Evolutionary conservation across 306 rosid species (phyloP).

Genomic region (Cicer arietinum): DNA sequence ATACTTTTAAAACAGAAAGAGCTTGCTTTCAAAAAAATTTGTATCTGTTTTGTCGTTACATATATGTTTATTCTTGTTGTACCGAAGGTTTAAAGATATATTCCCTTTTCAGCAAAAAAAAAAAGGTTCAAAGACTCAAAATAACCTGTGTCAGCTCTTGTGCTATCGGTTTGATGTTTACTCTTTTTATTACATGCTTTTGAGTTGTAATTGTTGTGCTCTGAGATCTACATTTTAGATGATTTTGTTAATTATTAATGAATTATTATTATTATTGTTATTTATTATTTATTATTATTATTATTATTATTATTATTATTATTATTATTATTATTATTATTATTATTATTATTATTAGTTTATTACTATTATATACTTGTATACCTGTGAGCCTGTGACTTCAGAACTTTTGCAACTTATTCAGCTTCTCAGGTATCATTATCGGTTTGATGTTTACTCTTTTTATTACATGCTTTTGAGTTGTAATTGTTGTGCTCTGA

Average conservation of each 20-base stretch:
- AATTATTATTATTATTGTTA: background rate
- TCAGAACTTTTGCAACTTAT: slow-evolving; percentile 11
- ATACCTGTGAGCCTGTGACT: background rate
- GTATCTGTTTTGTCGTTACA: background rate
- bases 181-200: background rate
- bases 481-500: slow-evolving; percentile 15
- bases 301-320: too few species aligned
- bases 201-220: slow-evolving; percentile 11
- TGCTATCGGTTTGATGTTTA: background rate
- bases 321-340: too few species aligned
- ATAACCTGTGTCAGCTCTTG: slow-evolving; percentile 1
- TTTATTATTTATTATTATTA: too few species aligned
- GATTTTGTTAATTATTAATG: background rate
- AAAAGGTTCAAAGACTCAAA: background rate
- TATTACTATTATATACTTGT: too few species aligned
- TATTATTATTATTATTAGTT: too few species aligned
- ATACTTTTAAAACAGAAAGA: slow-evolving; percentile 11
- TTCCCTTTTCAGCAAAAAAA: too few species aligned
- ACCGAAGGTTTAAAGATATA: background rate
- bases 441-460: background rate
- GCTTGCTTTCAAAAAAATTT: slow-evolving; percentile 8
- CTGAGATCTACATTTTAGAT: slow-evolving; percentile 25
- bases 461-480: background rate
- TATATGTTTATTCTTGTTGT: background rate
- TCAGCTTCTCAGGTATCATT: slow-evolving; percentile 5